Evolutionary conservation across 352 stramenopile species (phyloP), one percentile per base, ranked within the genome.

Genomic region (Phytophthora pinifolia): DNA sequence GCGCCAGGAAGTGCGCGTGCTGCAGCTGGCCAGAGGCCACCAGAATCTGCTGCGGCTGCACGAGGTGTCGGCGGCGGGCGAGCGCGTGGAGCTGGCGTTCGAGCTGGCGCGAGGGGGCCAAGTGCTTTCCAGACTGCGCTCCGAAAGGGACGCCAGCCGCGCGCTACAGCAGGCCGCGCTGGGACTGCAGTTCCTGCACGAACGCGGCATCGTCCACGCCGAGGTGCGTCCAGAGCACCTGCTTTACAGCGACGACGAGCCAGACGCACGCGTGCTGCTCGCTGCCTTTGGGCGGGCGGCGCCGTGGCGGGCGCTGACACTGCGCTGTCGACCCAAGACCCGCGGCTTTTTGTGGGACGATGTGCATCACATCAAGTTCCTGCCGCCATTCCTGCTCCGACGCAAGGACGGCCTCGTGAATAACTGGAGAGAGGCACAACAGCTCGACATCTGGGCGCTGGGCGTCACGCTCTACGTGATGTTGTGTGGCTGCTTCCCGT

Each of bases 191-290:
- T 92, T 81, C 32, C 66, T 94, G 12, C 84, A 94, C 48, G 46
- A 43, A 0, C 66, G 50, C 4, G 65, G 65, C 10, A 50, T 89
- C 14, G 36, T 92, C 3, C 81, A 94, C 30, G 84, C 76, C 31
- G 78, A 89, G 50, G 54, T 94, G 30, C 68, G 81, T 0, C 84
- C 79, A 0, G 81, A 94, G 61, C 82, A 94, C 53, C 48, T 94
- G 38, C 69, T 94, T 0, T 91, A 83, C 50, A 83, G 62, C 34
- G 79, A 89, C 30, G 42, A 69, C 13, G 84, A 91, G 58, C 70
- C 76, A 0, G 72, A 88, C 45, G 64, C 82, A 18, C 73, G 78
- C 20, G 76, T 89, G 15, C 22, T 92, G 39, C 57, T 92, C 18
- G 76, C 65, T 0, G 74, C 81, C 31, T 92, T 92, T 53, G 82